These are phyloP conservation scores for Marasmius fiardii DNA, from an alignment of 1,284 basidiomycete genomes.

Conservation along the genomic window DNA sequence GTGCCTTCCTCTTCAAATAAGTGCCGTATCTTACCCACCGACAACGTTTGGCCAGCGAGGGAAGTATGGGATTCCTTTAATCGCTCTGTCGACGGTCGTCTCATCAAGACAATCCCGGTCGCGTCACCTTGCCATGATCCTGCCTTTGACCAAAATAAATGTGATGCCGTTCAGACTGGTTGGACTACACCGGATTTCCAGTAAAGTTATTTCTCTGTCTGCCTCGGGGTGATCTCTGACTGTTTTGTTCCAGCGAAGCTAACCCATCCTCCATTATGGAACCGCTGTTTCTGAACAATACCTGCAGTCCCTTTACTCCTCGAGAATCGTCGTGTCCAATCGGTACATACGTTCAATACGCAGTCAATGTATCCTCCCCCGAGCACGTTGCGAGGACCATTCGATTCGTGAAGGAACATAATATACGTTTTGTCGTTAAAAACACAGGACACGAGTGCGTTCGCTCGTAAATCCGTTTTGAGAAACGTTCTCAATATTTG, in stretches of 20 bases:
- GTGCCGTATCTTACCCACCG: neutral
- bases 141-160: slow-evolving; percentile 10
- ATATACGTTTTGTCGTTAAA: slow-evolving; percentile 21
- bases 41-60: slow-evolving; percentile 17
- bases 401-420: slow-evolving; percentile 18
- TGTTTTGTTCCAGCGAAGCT: neutral
- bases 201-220: slow-evolving; percentile 3
- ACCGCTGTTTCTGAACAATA: slow-evolving; percentile 19
- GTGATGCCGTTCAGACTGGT: slow-evolving; percentile 8
- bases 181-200: slow-evolving; percentile 16
- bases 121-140: slow-evolving; percentile 17
- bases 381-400: slow-evolving; percentile 19
- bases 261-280: slow-evolving; percentile 16
- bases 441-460: slow-evolving; percentile 24
- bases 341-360: slow-evolving; percentile 21
- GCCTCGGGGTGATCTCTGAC: neutral
- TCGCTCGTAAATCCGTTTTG: neutral
- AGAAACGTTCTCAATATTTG: neutral
- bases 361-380: slow-evolving; percentile 19
- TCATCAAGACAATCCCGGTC: slow-evolving; percentile 20
- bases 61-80: slow-evolving; percentile 21
- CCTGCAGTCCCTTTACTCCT: slow-evolving; percentile 20
- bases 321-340: slow-evolving; percentile 15
- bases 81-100: slow-evolving; percentile 18
- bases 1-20: no score